Percentiles rank a stretch among this genome's conserved stretches.
phyloP scores from a whole-genome alignment of 306 rosid species.

The Castanea mollissima region DNA sequence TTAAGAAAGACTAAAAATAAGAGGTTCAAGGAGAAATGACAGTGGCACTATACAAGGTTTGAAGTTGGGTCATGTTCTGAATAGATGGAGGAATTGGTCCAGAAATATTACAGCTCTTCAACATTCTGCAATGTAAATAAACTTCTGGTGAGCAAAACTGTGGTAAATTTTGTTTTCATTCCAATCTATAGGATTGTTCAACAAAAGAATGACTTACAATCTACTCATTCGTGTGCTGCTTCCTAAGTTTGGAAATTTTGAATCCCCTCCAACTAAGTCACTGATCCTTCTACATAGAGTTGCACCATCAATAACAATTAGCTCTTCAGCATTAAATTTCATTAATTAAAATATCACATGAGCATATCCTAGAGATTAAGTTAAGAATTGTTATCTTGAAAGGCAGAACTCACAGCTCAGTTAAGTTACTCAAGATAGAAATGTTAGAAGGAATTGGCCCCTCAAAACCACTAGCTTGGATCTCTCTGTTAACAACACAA shows the following conservation, averaged over 20 bases:
- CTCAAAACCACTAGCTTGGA: conserved; percentile 29
- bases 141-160: not conserved
- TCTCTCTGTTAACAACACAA: conserved; percentile 22
- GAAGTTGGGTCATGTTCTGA: not conserved
- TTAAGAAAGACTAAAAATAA: not conserved
- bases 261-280: conserved; percentile 17
- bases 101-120: conserved; percentile 21
- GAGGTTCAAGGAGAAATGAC: not conserved
- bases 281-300: conserved; percentile 31
- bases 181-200: not conserved
- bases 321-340: not conserved
- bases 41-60: conserved; percentile 1
- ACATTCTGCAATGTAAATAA: conserved; percentile 10
- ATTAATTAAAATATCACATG: not conserved
- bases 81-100: conserved; percentile 18
- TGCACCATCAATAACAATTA: not conserved
- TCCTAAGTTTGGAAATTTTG: conserved; percentile 10
- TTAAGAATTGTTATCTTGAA: not conserved
- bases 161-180: not conserved
- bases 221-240: not conserved
- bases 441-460: conserved; percentile 33
- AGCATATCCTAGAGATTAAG: not conserved
- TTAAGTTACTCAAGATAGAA: conserved; percentile 17
- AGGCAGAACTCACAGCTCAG: conserved; percentile 22
- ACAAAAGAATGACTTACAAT: conserved; percentile 14